Conservation (phyloP, 176 grass and related monocot genomes). For the Zizania latifolia region DNA sequence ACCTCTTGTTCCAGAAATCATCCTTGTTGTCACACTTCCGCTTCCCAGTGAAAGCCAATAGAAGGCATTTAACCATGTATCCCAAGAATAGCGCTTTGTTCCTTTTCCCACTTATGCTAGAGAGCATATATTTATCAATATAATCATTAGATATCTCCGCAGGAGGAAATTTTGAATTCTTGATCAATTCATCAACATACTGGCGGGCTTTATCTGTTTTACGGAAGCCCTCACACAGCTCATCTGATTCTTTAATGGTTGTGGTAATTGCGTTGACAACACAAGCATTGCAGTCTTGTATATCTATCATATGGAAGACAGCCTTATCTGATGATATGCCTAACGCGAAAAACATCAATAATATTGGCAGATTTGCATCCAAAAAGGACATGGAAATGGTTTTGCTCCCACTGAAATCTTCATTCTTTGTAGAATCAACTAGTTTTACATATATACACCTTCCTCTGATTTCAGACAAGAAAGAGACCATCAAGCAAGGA, state of each 20-base stretch:
- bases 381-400: constrained; percentile 63
- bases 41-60: constrained; percentile 68
- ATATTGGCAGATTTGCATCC: constrained; percentile 70
- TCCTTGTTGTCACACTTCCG: constrained; percentile 92
- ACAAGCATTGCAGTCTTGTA: constrained; percentile 61
- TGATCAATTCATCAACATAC: constrained; percentile 58
- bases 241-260: constrained; percentile 72
- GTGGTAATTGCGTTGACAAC: constrained; percentile 63
- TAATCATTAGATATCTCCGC: constrained; percentile 75
- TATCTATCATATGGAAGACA: constrained; percentile 74
- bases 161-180: constrained; percentile 75
- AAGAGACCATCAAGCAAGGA: constrained; percentile 57
- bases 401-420: constrained; percentile 66
- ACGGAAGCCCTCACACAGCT: constrained; percentile 68
- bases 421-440: constrained; percentile 56
- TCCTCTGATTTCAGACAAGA: constrained; percentile 63
- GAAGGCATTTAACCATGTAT: constrained; percentile 94
- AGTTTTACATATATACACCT: constrained; percentile 66
- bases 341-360: constrained; percentile 88
- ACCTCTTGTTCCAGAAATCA: constrained; percentile 96
- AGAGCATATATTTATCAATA: constrained; percentile 66
- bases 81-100: constrained; percentile 77
- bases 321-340: constrained; percentile 85
- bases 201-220: constrained; percentile 50
- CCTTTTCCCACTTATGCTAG: constrained; percentile 58